Evolutionary conservation across 2,329 filamentous ascomycete species (phyloP).

Genomic region (Claviceps sp.): DNA sequence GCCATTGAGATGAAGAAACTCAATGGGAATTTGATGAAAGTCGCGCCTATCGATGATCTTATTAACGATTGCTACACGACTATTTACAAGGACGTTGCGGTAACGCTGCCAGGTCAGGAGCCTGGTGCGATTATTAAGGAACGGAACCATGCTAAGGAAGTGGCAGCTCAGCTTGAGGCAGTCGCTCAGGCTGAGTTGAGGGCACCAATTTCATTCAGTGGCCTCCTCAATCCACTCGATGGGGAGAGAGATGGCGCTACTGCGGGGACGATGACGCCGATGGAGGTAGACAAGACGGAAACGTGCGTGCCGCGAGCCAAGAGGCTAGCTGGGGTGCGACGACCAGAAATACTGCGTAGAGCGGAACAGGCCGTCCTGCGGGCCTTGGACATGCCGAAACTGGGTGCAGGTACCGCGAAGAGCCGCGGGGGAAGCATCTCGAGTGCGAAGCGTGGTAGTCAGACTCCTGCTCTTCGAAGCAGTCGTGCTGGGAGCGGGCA

Average conservation of each 20-base stretch:
- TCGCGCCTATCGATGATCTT: conserved; percentile 78
- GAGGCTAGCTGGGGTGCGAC: conserved; percentile 30
- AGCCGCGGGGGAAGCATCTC: conserved; percentile 38
- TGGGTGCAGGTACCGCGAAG: conserved; percentile 28
- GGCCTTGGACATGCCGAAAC: conserved; percentile 34
- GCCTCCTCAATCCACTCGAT: conserved; percentile 28
- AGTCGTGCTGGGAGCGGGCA: conserved; percentile 27
- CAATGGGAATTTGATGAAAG: conserved; percentile 80
- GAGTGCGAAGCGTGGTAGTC: conserved; percentile 32
- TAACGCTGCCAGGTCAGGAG: conserved; percentile 39
- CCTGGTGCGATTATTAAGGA: conserved; percentile 34
- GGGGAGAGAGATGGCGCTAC: conserved; percentile 22
- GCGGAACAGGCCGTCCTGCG: conserved; percentile 45
- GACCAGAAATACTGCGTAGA: conserved; percentile 46
- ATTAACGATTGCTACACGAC: conserved; percentile 79
- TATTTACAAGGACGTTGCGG: conserved; percentile 55
- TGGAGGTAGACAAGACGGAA: conserved; percentile 28
- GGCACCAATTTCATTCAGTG: conserved; percentile 24
- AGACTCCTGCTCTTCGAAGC: conserved; percentile 22
- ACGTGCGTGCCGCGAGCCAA: conserved; percentile 23
- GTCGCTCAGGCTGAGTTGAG: conserved; percentile 18
- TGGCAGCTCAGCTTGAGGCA: conserved; percentile 21
- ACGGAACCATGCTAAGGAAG: conserved; percentile 28
- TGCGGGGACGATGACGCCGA: conserved; percentile 19
- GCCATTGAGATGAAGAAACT: conserved; percentile 51